Base-by-base conservation (phyloP, 768 basidiomycete species). In the Clathrus columnatus region DNA sequence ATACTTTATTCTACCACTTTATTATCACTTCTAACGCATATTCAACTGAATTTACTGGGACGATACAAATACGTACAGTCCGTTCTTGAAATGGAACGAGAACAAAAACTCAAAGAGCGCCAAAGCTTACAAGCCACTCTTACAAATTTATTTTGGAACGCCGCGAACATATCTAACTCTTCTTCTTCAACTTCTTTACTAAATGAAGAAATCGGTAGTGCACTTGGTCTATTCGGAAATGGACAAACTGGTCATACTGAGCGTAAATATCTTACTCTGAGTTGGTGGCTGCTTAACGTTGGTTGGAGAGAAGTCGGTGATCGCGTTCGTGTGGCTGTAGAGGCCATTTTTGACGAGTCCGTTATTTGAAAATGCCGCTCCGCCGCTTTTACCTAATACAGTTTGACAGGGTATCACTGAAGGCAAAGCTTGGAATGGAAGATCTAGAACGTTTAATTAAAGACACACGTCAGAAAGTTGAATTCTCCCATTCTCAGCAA, bases 221-320 rank as follows among this genome's bases (percentile, higher is more conserved):
- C 54, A 6, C 48, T 55, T 23, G 54, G 54, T 7, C 41, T 55
- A 20, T 55, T 55, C 46, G 54, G 54, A 11, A n/a, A 43, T 5
- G 54, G 44, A 10, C 44, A 47, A 18, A 55, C 45, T n/a, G 54
- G 54, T 30, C 85, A 85, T 52, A 80, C 82, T 5, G 91, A 94
- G 67, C 74, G 80, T 57, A 81, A 83, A 64, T 97, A 83, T 64
- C 71, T 96, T 49, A 91, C 87, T 0, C 78, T 94, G 61, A 88
- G 84, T 36, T 97, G 92, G 91, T 95, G 92, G 91, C 73, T 95
- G 8, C 63, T 95, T 54, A 84, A 96, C 64, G 85, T 91, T 3
- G 92, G 94, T 0, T 95, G 93, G 92, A 87, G 85, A 61, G 84
- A 85, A 56, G 77, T 97, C 0, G 82, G 80, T 0, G 81, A 82